Evolutionary conservation across 495 filamentous ascomycete species (phyloP).

Genomic region (Rhizodiscina lignyota): DNA sequence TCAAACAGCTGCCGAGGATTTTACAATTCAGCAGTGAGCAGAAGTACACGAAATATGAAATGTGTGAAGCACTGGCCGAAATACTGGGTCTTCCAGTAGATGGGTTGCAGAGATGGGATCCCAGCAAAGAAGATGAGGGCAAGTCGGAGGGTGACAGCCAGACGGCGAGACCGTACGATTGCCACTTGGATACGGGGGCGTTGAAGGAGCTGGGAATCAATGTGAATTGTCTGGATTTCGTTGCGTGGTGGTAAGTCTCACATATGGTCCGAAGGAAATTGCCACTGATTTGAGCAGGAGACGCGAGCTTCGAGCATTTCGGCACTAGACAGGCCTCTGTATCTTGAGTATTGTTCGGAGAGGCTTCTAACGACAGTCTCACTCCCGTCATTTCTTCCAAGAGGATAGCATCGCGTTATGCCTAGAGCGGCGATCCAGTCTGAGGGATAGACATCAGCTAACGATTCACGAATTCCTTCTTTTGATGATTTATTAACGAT

Average conservation of each 20-base stretch:
- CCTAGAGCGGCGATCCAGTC: no score
- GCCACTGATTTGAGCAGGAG: no score
- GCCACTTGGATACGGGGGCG: conserved; percentile 64
- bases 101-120: conserved; percentile 36
- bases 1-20: conserved; percentile 39
- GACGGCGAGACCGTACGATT: conserved; percentile 66
- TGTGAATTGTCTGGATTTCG: conserved; percentile 59
- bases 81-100: conserved; percentile 64
- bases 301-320: conserved; percentile 4
- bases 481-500: no score
- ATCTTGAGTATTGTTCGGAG: background rate
- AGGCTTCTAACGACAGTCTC: background rate
- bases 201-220: conserved; percentile 63
- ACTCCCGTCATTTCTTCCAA: no score
- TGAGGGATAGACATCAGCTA: no score
- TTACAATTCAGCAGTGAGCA: conserved; percentile 85
- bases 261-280: no score
- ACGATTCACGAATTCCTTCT: no score
- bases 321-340: no score
- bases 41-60: conserved; percentile 79
- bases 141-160: conserved; percentile 22
- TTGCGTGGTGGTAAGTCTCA: conserved; percentile 64
- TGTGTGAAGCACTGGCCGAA: conserved; percentile 63
- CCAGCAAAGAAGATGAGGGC: conserved; percentile 53
- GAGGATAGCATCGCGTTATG: no score